Conservation (phyloP, 192 early-diverging fungal genomes). For the Kappamyces sp. region DNA sequence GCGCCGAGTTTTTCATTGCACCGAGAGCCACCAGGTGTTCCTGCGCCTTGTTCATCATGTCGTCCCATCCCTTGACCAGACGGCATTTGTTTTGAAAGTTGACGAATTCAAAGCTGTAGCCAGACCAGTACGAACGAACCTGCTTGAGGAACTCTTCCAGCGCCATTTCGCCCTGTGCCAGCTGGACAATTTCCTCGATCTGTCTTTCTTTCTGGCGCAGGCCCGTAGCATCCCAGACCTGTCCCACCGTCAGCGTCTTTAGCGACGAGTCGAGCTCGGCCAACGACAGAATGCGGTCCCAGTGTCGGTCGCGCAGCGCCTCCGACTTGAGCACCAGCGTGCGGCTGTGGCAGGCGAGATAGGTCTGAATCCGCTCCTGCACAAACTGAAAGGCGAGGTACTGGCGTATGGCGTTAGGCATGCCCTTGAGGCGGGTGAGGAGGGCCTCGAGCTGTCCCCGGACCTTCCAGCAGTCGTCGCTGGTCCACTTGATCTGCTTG, state of each 20-base stretch:
- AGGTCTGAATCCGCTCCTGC: conserved; percentile 73
- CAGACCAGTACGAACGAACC: conserved; percentile 85
- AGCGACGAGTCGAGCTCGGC: conserved; percentile 69
- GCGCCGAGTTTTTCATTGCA: conserved; percentile 96
- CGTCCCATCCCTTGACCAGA: conserved; percentile 97
- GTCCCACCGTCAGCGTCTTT: conserved; percentile 86
- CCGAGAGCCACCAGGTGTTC: conserved; percentile 93
- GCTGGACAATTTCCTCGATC: conserved; percentile 83
- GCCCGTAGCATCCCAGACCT: conserved; percentile 89
- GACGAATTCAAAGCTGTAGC: conserved; percentile 88
- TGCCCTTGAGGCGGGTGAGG: conserved; percentile 74
- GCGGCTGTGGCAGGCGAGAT: conserved; percentile 75
- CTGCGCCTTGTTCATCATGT: conserved; percentile 90
- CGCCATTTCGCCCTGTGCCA: conserved; percentile 99
- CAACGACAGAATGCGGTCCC: conserved; percentile 87
- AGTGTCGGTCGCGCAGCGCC: conserved; percentile 93
- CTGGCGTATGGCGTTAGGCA: conserved; percentile 94
- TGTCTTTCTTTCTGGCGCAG: conserved; percentile 76
- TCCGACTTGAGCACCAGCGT: conserved; percentile 92
- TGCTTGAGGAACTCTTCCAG: conserved; percentile 96
- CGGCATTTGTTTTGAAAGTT: conserved; percentile 97
- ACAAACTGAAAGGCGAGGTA: conserved; percentile 96
- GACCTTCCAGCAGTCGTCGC: conserved; percentile 83
- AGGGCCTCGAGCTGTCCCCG: conserved; percentile 81
- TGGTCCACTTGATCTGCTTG: conserved; percentile 81